Conservation (phyloP, 2,329 filamentous ascomycete genomes). For the Thielaviopsis ethacetica region DNA sequence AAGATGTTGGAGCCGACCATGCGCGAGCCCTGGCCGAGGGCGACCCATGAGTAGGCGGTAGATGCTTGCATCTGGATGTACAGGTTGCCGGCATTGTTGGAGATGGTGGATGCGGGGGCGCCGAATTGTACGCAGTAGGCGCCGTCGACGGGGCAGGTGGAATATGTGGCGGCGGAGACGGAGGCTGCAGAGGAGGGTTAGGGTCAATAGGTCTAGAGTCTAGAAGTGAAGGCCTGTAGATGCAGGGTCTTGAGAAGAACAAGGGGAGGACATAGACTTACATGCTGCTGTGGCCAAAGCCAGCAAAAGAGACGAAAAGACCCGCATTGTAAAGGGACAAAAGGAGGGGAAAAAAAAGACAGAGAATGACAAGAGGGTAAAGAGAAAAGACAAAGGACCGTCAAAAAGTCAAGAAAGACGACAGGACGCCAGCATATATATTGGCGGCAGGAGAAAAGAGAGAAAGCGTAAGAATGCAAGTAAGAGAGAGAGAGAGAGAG, state of each 20-base stretch:
- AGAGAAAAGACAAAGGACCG: not conserved
- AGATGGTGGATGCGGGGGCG: slow-evolving; percentile 33
- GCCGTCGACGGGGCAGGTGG: slow-evolving; percentile 25
- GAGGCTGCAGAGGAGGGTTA: not conserved
- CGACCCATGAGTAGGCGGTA: slow-evolving; percentile 37
- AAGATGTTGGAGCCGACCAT: slow-evolving; percentile 47
- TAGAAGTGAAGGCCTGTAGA: too few species aligned
- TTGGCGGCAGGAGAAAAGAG: not conserved
- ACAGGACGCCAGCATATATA: not conserved
- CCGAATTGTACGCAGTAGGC: slow-evolving; percentile 39
- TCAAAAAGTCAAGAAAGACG: not conserved
- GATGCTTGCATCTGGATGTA: slow-evolving; percentile 45
- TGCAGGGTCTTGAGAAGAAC: not conserved
- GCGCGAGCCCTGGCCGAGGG: slow-evolving; percentile 35
- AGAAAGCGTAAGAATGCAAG: not conserved
- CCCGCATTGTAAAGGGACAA: not conserved
- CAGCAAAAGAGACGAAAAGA: not conserved
- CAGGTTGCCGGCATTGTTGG: slow-evolving; percentile 34
- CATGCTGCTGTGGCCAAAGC: slow-evolving; percentile 1
- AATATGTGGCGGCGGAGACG: not conserved
- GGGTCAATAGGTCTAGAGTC: not conserved
- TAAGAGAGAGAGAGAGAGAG: not conserved
- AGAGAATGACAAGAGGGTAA: not conserved
- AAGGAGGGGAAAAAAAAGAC: not conserved
- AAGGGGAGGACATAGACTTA: not conserved